phyloP scores from a whole-genome alignment of 106 monocot species.

The Agapanthus africanus region DNA sequence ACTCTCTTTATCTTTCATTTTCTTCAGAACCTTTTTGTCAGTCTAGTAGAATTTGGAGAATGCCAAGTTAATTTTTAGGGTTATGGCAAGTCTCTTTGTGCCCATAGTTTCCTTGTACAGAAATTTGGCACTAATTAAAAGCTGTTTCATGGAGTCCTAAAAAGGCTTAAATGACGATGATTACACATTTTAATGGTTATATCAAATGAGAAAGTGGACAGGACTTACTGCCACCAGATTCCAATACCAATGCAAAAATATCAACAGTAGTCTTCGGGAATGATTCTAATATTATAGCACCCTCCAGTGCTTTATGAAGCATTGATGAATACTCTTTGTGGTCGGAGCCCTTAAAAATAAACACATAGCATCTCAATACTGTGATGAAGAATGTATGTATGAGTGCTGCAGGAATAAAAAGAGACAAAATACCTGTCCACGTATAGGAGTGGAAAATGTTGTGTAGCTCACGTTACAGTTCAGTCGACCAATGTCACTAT shows the following conservation, averaged over 20 bases:
- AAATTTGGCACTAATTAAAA: neutral
- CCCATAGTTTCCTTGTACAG: no score
- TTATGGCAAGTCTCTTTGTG: no score
- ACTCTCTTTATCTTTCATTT: no score
- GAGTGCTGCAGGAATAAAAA: no score
- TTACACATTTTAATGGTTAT: neutral
- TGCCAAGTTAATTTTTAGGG: no score
- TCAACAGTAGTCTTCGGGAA: slow-evolving; percentile 99
- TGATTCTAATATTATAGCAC: slow-evolving; percentile 70
- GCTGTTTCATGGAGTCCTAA: neutral
- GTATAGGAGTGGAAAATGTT: slow-evolving; percentile 66
- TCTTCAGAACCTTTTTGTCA: no score
- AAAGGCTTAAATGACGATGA: no score
- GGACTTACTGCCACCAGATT: slow-evolving; percentile 93
- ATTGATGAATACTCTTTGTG: slow-evolving; percentile 74
- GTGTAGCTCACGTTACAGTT: slow-evolving; percentile 91
- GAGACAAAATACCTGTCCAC: no score
- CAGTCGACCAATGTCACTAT: slow-evolving; percentile 73
- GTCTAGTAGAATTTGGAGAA: no score
- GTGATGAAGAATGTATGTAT: neutral
- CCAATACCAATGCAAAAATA: slow-evolving; percentile 89
- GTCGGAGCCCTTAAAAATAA: slow-evolving; percentile 59
- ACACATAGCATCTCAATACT: neutral
- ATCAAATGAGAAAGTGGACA: neutral
- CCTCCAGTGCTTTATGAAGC: slow-evolving; percentile 95